Base-by-base conservation (phyloP, 1,139 yeast species). In the Taphrina populina region DNA sequence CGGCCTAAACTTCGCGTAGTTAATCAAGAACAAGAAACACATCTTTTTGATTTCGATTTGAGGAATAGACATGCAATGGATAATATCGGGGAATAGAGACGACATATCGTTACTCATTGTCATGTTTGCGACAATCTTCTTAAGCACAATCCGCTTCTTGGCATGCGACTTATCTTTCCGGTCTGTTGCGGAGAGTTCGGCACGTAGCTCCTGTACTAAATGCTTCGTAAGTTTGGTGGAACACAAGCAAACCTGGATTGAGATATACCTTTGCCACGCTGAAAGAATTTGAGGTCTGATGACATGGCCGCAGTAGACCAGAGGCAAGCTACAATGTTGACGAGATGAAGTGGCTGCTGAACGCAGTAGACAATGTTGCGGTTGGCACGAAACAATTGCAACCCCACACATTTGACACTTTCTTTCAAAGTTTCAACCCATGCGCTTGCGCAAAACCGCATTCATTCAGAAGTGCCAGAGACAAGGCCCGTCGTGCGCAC, bases 71-170 rank as follows among this genome's bases (percentile, higher is more conserved):
- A 87, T 76, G 57, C 85, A 74, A 8, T 73, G 73, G 6, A 85
- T 67, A 10, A 90, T 77, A 46, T 85, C 95, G 0, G 84, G 82
- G 66, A 83, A 78, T 59, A 90, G 67, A 34, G 73, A 66, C 8
- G 81, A 75, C 79, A 88, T 78, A 65, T 90, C 96, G 61, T 88
- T 88, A 58, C 88, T 88, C 71, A 88, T 75, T 3, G 94, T 83
- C 70, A 88, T 77, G 67, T 88, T 90, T 43, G 95, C 95, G 5
- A 88, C 76, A 27, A 88, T 77, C 66, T 85, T 85, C 68, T 83
- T 83, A 62, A 92, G 72, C 0, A 88, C 82, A 20, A 77, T 71
- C 66, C 80, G 82, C 64, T 82, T 73, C 58, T 75, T 67, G 70
- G 73, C 60, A 61, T 67, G 61, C 56, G 70, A 69, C 62, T 69